Evolutionary conservation across 169 alveolate genomes (phyloP).

Genomic region (Babesia bigemina): DNA sequence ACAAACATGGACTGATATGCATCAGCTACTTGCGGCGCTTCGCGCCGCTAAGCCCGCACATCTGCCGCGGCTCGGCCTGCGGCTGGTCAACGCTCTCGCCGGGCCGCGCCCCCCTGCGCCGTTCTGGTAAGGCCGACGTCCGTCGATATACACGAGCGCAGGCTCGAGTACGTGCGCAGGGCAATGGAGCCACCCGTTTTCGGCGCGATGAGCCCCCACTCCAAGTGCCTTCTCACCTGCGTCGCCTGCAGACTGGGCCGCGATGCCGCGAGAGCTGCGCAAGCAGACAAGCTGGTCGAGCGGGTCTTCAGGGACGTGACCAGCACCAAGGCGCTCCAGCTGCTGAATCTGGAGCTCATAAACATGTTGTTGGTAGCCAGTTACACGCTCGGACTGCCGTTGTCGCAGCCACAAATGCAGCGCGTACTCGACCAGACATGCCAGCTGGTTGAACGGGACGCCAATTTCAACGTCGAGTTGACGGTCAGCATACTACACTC

Average conservation of each 20-base stretch:
- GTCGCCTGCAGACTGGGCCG: conserved; percentile 43
- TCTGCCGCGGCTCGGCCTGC: conserved; percentile 62
- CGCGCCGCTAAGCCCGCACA: conserved; percentile 54
- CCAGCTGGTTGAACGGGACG: conserved; percentile 15
- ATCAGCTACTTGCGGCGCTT: conserved; percentile 33
- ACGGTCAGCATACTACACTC: conserved; percentile 49
- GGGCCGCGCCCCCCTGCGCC: conserved; percentile 49
- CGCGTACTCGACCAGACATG: conserved; percentile 22
- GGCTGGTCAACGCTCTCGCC: conserved; percentile 52
- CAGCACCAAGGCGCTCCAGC: conserved; percentile 7
- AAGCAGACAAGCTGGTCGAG: conserved; percentile 29
- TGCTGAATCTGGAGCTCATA: conserved; percentile 55
- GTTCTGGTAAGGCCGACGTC: conserved; percentile 44
- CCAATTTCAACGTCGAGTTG: conserved; percentile 31
- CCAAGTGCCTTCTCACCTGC: conserved; percentile 64
- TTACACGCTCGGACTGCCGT: conserved; percentile 50
- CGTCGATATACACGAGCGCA: neutral
- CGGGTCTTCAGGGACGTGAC: conserved; percentile 37
- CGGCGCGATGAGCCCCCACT: conserved; percentile 60
- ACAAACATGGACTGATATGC: conserved; percentile 54
- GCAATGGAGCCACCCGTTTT: conserved; percentile 16
- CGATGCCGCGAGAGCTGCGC: conserved; percentile 18
- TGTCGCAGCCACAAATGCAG: conserved; percentile 32
- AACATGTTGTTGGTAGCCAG: conserved; percentile 65
- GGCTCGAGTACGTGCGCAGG: conserved; percentile 49